Evolutionary conservation across 2,329 filamentous ascomycete genomes (phyloP), one percentile per base, ranked within the genome.

Genomic region (Fusarium nodosum): DNA sequence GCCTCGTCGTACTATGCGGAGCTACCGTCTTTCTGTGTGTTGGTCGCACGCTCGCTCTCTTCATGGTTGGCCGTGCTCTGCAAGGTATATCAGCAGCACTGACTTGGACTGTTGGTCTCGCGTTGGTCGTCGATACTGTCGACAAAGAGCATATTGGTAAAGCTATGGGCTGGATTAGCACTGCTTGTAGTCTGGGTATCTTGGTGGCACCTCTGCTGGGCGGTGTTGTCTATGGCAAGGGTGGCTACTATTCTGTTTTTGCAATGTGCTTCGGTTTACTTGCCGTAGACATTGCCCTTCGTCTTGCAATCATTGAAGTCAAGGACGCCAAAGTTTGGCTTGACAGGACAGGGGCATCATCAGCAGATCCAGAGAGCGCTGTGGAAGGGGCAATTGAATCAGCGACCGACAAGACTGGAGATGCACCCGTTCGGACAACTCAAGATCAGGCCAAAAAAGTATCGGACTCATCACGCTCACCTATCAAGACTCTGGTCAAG

Each of bases 91-190:
- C 78, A 5, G 76, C 76, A 7, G 74, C 76, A 30, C 60, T 80
- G 24, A 79, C 77, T 8, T 80, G 78, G 78, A 79, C 77, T 18
- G 78, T 80, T 26, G 78, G 78, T 5, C 69, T 80, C 28, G 78
- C 78, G 12, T 75, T 80, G 10, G 75, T 79, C 48, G 75, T 79
- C 26, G 78, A 80, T 45, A 76, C 76, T 5, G 77, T 79, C 10
- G 73, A 78, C 33, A 67, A 63, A 11, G 75, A 73, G 8, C 72
- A 76, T 28, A 56, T 79, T 18, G 78, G 78, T 15, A 72, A 68
- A 45, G 77, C 77, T 18, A 77, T 75, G 62, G 78, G 78, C 4
- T 79, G 77, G 75, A 72, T 79, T 20, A 77, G 77, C 42, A 76
- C 74, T 57, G 72, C 77, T 6, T 72, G 74, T n/a, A 78, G 77